Conservation (phyloP, 2,329 filamentous ascomycete genomes). For the Pseudogymnoascus sp. region DNA sequence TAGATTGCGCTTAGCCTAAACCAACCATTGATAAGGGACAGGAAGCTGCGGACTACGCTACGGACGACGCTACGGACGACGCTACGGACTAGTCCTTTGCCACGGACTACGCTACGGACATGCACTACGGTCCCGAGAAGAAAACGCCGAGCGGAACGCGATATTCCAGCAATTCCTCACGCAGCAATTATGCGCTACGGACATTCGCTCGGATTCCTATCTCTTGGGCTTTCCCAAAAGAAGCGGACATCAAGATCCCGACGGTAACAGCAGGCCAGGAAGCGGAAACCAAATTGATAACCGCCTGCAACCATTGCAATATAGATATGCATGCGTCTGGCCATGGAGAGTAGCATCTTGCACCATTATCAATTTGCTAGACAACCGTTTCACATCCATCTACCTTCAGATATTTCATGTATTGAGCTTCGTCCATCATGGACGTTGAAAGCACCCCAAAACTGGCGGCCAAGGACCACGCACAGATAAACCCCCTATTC, state of each 20-base stretch:
- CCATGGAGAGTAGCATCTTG: background rate
- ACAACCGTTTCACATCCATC: background rate
- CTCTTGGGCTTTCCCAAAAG: background rate
- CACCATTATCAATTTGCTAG: background rate
- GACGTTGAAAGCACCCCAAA: background rate
- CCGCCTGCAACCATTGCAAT: background rate
- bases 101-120: background rate
- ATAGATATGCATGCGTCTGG: background rate
- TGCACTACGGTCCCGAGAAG: background rate
- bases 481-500: background rate
- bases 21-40: background rate
- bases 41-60: background rate
- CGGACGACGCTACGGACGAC: background rate
- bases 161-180: background rate
- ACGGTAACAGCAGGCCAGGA: background rate
- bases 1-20: background rate
- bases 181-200: background rate
- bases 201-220: background rate
- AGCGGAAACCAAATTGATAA: background rate
- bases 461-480: background rate
- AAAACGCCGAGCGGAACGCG: background rate
- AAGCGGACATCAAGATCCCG: background rate
- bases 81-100: background rate
- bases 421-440: background rate
- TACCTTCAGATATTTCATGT: background rate